Percentiles rank a stretch among this genome's conserved stretches.
phyloP scores from a whole-genome alignment of 2,329 filamentous ascomycete species.

The Aspergillus aculeatinus region DNA sequence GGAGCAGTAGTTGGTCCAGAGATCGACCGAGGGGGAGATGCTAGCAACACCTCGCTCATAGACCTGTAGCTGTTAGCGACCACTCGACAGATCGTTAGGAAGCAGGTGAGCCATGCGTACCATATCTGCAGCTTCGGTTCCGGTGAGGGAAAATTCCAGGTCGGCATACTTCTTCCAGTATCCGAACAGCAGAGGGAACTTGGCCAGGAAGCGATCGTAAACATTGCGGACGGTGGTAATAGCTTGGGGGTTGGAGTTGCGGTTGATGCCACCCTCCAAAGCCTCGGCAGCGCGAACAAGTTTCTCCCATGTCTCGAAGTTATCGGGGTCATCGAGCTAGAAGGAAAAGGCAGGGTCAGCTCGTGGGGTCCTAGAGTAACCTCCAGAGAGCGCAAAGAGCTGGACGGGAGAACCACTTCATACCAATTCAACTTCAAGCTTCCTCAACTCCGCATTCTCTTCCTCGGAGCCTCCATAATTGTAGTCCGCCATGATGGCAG shows the following conservation, averaged over 20 bases:
- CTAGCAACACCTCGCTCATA: constrained; percentile 94
- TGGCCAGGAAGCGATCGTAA: constrained; percentile 89
- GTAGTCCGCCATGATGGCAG: constrained; percentile 65
- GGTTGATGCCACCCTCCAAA: constrained; percentile 89
- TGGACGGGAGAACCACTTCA: constrained; percentile 30
- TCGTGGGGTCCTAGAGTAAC: not conserved
- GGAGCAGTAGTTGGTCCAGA: constrained; percentile 95
- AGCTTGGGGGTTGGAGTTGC: constrained; percentile 92
- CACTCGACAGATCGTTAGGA: not conserved
- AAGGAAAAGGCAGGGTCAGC: constrained; percentile 14
- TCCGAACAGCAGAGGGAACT: constrained; percentile 92
- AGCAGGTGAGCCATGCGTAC: constrained; percentile 50
- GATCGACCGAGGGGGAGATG: constrained; percentile 88
- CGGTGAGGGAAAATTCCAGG: constrained; percentile 92
- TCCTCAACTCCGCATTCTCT: constrained; percentile 78
- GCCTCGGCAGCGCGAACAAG: constrained; percentile 78
- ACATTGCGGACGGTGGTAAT: constrained; percentile 82
- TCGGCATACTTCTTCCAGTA: constrained; percentile 99
- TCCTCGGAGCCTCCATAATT: constrained; percentile 73
- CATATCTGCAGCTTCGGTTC: constrained; percentile 96
- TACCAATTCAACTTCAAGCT: constrained; percentile 76
- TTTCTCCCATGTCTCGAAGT: constrained; percentile 93
- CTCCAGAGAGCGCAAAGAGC: constrained; percentile 19
- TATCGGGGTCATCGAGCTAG: constrained; percentile 72
- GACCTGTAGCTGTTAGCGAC: constrained; percentile 55